Evolutionary conservation across 164 flowering plant species (phyloP), one percentile per base, ranked within the genome.

Genomic region (Malania oleifera): DNA sequence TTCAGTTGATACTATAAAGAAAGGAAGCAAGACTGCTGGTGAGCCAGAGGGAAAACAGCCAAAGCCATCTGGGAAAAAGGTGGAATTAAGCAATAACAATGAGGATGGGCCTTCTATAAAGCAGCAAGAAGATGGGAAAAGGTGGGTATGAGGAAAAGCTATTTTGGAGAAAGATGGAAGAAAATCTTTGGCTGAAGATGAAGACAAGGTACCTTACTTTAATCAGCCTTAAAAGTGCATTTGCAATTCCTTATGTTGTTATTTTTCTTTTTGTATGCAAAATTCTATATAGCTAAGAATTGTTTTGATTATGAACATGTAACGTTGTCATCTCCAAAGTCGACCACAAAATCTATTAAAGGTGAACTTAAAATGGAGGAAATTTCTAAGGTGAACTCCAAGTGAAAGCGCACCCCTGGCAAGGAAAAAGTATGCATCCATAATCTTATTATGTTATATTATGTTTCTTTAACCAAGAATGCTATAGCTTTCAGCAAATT

Each of bases 371-470:
- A 54, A 1, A 1, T 56, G 45, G 78, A 73, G 55, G 84, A 72
- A 68, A 77, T 81, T 25, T 73, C 82, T 5, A 74, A 55, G 60
- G 61, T 70, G 23, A 60, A 53, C 37, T 52, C 73, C 13, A 83
- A 86, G 85, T 75, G 84, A 60, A 84, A 77, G 62, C 75, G 72
- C 23, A 61, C 75, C 43, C 63, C 77, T 28, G 81, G 47, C 15
- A 73, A 68, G 49, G 80, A 74, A 35, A 73, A 77, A 60, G 89
- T 78, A 68, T 8, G 72, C 19, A 43, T 17, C n/a, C 1, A 17
- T 34, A 34, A 7, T n/a, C n/a, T n/a, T n/a, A n/a, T n/a, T n/a
- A n/a, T n/a, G n/a, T n/a, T n/a, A n/a, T n/a, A n/a, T n/a, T n/a
- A n/a, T n/a, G n/a, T n/a, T n/a, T n/a, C n/a, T n/a, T n/a, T n/a